These are phyloP conservation scores for Termitomyces sp. DNA, from an alignment of 768 basidiomycete species.

Conservation along the genomic window DNA sequence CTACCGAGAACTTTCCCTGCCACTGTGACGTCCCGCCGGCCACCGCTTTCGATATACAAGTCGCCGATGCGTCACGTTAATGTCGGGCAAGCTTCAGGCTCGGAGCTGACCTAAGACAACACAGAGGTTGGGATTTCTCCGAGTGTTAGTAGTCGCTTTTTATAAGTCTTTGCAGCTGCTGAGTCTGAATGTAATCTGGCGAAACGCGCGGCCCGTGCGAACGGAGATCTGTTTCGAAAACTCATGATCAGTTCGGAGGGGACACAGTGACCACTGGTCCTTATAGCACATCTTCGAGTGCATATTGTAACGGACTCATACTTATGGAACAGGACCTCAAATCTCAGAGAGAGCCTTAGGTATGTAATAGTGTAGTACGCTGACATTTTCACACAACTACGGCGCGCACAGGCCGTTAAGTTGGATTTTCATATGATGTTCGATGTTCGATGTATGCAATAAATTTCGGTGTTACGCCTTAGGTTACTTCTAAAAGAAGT, in stretches of 20 bases:
- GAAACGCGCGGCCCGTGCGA: background rate
- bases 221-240: too few relatives aligned
- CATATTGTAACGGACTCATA: too few relatives aligned
- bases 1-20: background rate
- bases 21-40: background rate
- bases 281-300: too few relatives aligned
- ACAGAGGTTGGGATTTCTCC: background rate
- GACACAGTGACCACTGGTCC: too few relatives aligned
- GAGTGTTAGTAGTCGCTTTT: too few relatives aligned
- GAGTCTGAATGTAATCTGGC: background rate
- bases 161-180: background rate
- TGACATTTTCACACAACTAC: background rate
- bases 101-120: too few relatives aligned
- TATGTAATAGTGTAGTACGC: too few relatives aligned
- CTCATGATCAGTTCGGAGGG: too few relatives aligned
- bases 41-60: background rate
- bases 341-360: too few relatives aligned
- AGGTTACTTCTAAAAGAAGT: background rate
- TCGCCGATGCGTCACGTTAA: background rate
- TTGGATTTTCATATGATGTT: background rate
- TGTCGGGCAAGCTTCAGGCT: background rate
- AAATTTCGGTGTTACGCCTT: background rate
- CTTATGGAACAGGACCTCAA: too few relatives aligned
- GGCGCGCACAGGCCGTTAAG: background rate
- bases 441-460: background rate